A percentile compares a stretch with the other conserved stretches of the same genome.
Conservation (phyloP, 1,139 yeast species). For the Blastobotrys proliferans region DNA sequence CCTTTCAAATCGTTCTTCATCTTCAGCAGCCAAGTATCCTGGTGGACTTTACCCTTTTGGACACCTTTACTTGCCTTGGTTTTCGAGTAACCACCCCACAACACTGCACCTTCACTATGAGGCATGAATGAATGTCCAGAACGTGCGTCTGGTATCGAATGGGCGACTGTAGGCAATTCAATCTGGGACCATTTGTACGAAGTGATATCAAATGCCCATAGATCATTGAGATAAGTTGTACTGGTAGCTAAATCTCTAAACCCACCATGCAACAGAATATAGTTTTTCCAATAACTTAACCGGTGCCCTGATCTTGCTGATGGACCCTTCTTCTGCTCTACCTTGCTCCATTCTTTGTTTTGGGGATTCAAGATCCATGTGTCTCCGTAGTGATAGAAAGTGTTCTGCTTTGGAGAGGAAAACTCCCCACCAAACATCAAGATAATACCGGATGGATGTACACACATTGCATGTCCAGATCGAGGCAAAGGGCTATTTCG, state of each 20-base stretch:
- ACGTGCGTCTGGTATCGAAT: conserved; percentile 81
- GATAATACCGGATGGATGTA: conserved; percentile 85
- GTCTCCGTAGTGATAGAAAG: conserved; percentile 95
- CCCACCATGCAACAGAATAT: conserved; percentile 81
- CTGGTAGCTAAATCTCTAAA: conserved; percentile 84
- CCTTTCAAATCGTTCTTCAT: conserved; percentile 84
- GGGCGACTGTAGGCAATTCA: conserved; percentile 80
- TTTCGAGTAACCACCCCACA: conserved; percentile 94
- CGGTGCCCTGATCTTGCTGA: conserved; percentile 90
- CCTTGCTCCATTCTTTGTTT: conserved; percentile 84
- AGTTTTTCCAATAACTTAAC: conserved; percentile 88
- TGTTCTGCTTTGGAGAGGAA: conserved; percentile 91
- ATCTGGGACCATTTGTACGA: conserved; percentile 88
- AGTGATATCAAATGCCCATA: conserved; percentile 91
- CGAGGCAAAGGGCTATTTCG: conserved; percentile 90
- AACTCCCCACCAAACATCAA: conserved; percentile 95
- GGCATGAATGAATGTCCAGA: conserved; percentile 91
- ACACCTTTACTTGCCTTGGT: conserved; percentile 85
- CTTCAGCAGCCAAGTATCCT: conserved; percentile 82
- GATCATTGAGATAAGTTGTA: conserved; percentile 77
- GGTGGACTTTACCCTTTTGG: conserved; percentile 88
- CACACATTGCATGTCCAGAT: conserved; percentile 90
- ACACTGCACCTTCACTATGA: conserved; percentile 73
- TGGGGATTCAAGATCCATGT: conserved; percentile 88
- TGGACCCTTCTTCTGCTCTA: conserved; percentile 74